Conservation (phyloP, 495 filamentous ascomycete species). For the Lophiostoma macrostomum region DNA sequence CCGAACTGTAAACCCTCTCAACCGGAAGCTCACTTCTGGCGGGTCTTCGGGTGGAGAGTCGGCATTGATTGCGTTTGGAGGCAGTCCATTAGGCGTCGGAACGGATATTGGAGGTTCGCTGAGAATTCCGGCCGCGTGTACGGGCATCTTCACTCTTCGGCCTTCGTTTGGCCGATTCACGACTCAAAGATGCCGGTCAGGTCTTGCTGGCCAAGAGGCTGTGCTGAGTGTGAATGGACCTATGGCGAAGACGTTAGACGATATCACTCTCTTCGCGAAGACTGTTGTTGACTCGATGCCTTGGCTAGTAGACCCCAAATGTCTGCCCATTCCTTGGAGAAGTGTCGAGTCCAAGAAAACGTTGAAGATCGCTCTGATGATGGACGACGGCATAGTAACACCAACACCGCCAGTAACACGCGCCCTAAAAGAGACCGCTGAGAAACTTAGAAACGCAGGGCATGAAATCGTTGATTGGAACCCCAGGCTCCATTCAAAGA, state of each 20-base stretch:
- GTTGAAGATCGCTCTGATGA: conserved; percentile 30
- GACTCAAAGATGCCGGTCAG: conserved; percentile 27
- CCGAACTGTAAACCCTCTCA: conserved; percentile 52
- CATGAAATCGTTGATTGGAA: conserved; percentile 36
- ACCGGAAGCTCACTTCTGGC: conserved; percentile 48
- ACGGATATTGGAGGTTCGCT: conserved; percentile 44
- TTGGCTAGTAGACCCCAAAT: conserved; percentile 48
- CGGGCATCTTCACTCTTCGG: conserved; percentile 40
- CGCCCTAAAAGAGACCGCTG: conserved; percentile 26
- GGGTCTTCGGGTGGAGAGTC: conserved; percentile 48
- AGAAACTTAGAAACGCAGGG: conserved; percentile 29
- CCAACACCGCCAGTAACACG: conserved; percentile 30
- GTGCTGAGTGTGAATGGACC: conserved; percentile 54
- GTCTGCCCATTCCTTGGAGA: conserved; percentile 54
- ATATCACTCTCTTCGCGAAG: conserved; percentile 52
- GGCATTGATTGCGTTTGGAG: conserved; percentile 43
- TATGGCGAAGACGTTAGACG: conserved; percentile 49
- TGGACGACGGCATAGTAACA: conserved; percentile 29
- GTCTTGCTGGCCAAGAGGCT: conserved; percentile 41
- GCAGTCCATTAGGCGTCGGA: conserved; percentile 42
- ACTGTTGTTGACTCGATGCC: conserved; percentile 49
- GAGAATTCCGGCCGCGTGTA: conserved; percentile 41
- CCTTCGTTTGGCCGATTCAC: conserved; percentile 39
- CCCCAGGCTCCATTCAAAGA: conserved; percentile 27
- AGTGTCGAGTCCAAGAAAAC: conserved; percentile 40